Evolutionary conservation across 495 filamentous ascomycete genomes (phyloP).

Genomic region (Xanthoparmelia taractica): DNA sequence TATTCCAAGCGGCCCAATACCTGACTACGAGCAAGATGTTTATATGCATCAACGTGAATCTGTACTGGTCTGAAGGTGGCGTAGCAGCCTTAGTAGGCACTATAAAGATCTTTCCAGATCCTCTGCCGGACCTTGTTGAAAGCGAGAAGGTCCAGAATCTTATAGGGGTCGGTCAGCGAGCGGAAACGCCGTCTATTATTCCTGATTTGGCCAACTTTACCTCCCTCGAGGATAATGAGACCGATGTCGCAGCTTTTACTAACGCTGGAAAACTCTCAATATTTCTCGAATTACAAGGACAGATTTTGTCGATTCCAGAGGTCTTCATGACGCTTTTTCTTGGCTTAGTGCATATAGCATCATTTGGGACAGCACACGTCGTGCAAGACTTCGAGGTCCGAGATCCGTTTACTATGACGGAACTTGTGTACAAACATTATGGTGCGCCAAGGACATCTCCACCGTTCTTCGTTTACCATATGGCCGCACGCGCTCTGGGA

Average conservation of each 20-base stretch:
- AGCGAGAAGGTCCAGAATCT: neutral
- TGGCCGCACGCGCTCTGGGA: neutral
- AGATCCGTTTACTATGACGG: neutral
- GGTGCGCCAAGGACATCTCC: neutral
- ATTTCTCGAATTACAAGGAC: neutral
- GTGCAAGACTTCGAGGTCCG: neutral
- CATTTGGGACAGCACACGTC: neutral
- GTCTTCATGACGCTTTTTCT: conserved; percentile 4
- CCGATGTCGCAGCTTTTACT: neutral
- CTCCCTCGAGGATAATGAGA: neutral
- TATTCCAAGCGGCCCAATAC: neutral
- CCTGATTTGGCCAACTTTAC: neutral
- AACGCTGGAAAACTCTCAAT: neutral
- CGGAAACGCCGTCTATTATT: too few species aligned
- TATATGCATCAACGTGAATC: neutral
- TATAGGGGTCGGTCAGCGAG: neutral
- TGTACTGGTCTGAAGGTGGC: conserved; percentile 3
- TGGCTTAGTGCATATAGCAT: neutral
- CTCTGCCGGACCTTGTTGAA: neutral
- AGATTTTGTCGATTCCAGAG: neutral
- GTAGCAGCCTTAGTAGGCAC: neutral
- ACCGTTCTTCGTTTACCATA: conserved; percentile 2
- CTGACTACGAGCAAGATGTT: neutral
- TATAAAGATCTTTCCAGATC: neutral
- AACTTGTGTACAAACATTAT: conserved; percentile 1